These are phyloP conservation scores for Fusarium sp. DNA, from an alignment of 2,329 filamentous ascomycete genomes.

Conservation along the genomic window DNA sequence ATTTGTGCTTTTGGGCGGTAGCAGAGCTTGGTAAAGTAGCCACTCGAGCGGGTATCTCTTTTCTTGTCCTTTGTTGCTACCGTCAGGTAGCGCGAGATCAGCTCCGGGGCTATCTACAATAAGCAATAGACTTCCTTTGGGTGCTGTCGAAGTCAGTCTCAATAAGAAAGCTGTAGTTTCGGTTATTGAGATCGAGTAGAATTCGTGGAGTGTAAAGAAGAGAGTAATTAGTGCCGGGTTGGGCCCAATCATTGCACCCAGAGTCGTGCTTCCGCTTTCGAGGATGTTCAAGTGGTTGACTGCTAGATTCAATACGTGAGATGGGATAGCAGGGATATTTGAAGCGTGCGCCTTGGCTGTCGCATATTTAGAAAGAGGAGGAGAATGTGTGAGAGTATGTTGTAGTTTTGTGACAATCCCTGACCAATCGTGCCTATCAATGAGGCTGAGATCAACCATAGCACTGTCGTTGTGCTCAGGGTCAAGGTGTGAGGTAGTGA, in stretches of 20 bases:
- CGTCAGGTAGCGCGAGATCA: neutral
- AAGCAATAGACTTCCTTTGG: neutral
- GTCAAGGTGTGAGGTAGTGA: neutral
- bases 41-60: slow-evolving; percentile 12
- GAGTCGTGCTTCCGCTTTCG: neutral
- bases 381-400: neutral
- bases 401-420: neutral
- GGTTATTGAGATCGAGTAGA: slow-evolving; percentile 5
- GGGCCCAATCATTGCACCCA: neutral
- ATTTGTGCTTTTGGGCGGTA: neutral
- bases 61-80: neutral
- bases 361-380: slow-evolving; percentile 13
- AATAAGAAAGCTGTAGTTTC: slow-evolving; percentile 5
- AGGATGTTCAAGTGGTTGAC: neutral
- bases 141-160: neutral
- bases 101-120: neutral
- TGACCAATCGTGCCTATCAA: slow-evolving; percentile 6
- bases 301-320: neutral
- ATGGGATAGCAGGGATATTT: slow-evolving; percentile 1
- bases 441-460: neutral
- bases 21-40: slow-evolving; percentile 3
- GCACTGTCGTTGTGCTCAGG: neutral
- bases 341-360: slow-evolving; percentile 8
- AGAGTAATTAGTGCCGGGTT: neutral
- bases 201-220: slow-evolving; percentile 8